phyloP scores from a whole-genome alignment of 139 green algal species.

The Raphidocelis subcapitata region DNA sequence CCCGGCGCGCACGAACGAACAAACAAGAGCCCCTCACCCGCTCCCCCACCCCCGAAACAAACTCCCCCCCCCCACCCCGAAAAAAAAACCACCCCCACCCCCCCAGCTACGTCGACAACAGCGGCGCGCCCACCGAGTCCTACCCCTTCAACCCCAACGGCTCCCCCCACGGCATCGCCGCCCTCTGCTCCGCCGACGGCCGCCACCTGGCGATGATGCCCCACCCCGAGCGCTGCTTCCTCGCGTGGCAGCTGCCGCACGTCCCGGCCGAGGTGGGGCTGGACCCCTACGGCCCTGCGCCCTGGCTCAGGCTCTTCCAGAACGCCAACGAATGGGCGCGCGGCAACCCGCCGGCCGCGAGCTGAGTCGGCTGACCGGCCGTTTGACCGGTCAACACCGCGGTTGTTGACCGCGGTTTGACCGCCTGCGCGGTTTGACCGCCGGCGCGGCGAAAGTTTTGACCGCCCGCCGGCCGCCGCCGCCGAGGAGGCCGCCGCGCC shows the following conservation, averaged over 20 bases:
- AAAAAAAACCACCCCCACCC: not conserved
- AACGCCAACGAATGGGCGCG: conserved; percentile 88
- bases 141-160: conserved; percentile 99
- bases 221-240: conserved; percentile 95
- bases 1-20: not conserved
- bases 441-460: too few relatives aligned
- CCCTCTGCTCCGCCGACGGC: conserved; percentile 86
- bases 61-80: too few relatives aligned
- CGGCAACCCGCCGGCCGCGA: not conserved
- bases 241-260: conserved; percentile 93
- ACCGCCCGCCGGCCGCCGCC: too few relatives aligned
- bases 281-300: conserved; percentile 69
- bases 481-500: too few relatives aligned
- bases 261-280: conserved; percentile 52
- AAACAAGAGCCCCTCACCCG: too few relatives aligned
- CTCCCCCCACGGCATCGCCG: conserved; percentile 92
- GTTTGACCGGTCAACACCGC: too few relatives aligned
- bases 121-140: conserved; percentile 66
- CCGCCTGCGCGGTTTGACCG: too few relatives aligned
- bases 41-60: too few relatives aligned
- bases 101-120: conserved; percentile 73
- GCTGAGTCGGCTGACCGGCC: too few relatives aligned
- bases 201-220: conserved; percentile 99
- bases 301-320: conserved; percentile 98
- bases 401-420: too few relatives aligned